phyloP scores from a whole-genome alignment of 257 asterid genomes.

The Linaria vulgaris region DNA sequence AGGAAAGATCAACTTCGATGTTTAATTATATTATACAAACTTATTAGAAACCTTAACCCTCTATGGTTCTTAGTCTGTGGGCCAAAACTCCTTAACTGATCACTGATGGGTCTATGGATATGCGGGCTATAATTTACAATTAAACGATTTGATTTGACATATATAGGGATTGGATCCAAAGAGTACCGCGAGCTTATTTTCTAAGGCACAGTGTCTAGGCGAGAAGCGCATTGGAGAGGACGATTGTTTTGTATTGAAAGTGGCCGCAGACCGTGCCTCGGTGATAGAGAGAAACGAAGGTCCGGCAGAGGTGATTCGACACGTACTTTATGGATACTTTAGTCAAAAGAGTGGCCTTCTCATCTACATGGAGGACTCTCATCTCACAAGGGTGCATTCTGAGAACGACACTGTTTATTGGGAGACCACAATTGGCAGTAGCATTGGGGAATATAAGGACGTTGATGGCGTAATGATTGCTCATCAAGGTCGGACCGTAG shows the following conservation, averaged over 20 bases:
- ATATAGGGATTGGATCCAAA: constrained; percentile 76
- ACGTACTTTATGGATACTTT: constrained; percentile 80
- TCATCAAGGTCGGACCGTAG: constrained; percentile 71
- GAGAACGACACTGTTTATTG: constrained; percentile 63
- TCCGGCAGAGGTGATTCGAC: constrained; percentile 79
- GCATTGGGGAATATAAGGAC: constrained; percentile 62
- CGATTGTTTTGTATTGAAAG: constrained; percentile 82
- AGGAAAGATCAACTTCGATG: too few species aligned
- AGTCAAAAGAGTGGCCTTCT: constrained; percentile 85
- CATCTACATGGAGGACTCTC: constrained; percentile 83
- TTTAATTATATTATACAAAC: too few species aligned
- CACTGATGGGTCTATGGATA: too few species aligned
- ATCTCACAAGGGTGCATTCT: constrained; percentile 59
- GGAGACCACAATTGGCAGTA: constrained; percentile 89
- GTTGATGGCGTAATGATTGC: constrained; percentile 69
- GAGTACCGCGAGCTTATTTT: constrained; percentile 64
- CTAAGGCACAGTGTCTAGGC: constrained; percentile 69
- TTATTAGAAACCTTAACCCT: too few species aligned
- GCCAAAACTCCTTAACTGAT: too few species aligned
- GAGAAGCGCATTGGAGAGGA: constrained; percentile 83
- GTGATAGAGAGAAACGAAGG: constrained; percentile 83
- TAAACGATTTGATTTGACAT: not conserved
- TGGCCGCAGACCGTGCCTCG: constrained; percentile 69
- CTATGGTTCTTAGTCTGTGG: too few species aligned
- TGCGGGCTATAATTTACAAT: too few species aligned